phyloP scores from a whole-genome alignment of 2,329 filamentous ascomycete species.

The Zasmidium angulare region DNA sequence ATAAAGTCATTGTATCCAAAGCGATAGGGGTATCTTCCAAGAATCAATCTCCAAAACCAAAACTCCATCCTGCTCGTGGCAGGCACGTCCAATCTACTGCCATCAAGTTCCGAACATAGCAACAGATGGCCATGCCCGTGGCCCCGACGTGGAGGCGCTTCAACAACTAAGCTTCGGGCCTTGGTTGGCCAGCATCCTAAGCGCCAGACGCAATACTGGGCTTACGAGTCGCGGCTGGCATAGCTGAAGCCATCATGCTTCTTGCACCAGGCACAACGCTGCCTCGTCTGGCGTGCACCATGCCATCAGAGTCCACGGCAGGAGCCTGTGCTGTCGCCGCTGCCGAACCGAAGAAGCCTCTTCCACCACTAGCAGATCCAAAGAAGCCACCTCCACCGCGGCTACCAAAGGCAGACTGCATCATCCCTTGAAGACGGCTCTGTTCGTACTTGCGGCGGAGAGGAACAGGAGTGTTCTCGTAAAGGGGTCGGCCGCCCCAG shows the following conservation, averaged over 20 bases:
- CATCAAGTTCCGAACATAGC: too few species aligned
- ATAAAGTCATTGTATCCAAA: background rate
- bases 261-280: slow-evolving; percentile 26
- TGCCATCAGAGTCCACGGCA: slow-evolving; percentile 20
- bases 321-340: slow-evolving; percentile 9
- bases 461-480: slow-evolving; percentile 61
- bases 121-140: too few species aligned
- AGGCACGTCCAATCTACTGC: too few species aligned
- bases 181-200: background rate
- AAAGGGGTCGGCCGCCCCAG: slow-evolving; percentile 70
- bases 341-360: slow-evolving; percentile 4
- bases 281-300: slow-evolving; percentile 20
- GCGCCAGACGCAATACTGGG: slow-evolving; percentile 23
- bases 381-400: slow-evolving; percentile 14
- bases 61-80: background rate
- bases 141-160: too few species aligned
- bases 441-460: slow-evolving; percentile 57
- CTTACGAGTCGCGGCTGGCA: slow-evolving; percentile 20
- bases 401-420: slow-evolving; percentile 56
- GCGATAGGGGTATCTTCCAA: slow-evolving; percentile 3
- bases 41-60: background rate
- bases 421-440: slow-evolving; percentile 64
- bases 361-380: slow-evolving; percentile 13
- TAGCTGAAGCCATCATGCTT: slow-evolving; percentile 25
- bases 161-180: background rate